These are phyloP conservation scores for Albophoma yamanashiensis DNA, from an alignment of 2,329 filamentous ascomycete genomes.

Conservation along the genomic window DNA sequence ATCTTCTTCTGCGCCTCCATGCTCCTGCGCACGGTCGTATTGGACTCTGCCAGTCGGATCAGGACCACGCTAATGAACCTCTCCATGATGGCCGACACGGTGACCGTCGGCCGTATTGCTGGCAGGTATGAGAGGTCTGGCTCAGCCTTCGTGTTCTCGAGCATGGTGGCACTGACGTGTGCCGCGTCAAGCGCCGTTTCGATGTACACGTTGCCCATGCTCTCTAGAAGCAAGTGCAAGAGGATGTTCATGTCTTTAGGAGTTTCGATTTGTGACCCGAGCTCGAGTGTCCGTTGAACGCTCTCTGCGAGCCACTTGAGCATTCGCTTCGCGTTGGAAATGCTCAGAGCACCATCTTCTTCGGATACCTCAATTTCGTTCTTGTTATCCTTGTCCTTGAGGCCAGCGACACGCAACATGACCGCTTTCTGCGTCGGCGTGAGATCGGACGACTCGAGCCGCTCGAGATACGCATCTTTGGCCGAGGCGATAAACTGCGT, in stretches of 20 bases:
- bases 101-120: conserved; percentile 69
- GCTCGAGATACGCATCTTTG: conserved; percentile 82
- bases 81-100: conserved; percentile 85
- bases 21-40: conserved; percentile 79
- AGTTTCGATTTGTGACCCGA: conserved; percentile 80
- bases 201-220: conserved; percentile 76
- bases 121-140: conserved; percentile 81
- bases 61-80: conserved; percentile 86
- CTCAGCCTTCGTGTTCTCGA: conserved; percentile 72
- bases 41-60: conserved; percentile 78
- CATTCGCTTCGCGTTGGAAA: conserved; percentile 93
- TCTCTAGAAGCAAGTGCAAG: conserved; percentile 70
- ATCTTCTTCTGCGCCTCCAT: conserved; percentile 75
- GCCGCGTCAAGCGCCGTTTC: conserved; percentile 60
- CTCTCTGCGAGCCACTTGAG: conserved; percentile 94
- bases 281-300: conserved; percentile 79
- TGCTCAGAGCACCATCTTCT: conserved; percentile 72
- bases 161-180: conserved; percentile 59
- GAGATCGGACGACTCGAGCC: conserved; percentile 79
- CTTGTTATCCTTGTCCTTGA: conserved; percentile 66
- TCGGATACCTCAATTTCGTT: conserved; percentile 87
- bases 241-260: conserved; percentile 87
- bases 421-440: conserved; percentile 82
- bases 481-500: conserved; percentile 81
- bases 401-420: conserved; percentile 78